Conservation (phyloP, 805 yeast genomes). For the Myxozyma monticola region DNA sequence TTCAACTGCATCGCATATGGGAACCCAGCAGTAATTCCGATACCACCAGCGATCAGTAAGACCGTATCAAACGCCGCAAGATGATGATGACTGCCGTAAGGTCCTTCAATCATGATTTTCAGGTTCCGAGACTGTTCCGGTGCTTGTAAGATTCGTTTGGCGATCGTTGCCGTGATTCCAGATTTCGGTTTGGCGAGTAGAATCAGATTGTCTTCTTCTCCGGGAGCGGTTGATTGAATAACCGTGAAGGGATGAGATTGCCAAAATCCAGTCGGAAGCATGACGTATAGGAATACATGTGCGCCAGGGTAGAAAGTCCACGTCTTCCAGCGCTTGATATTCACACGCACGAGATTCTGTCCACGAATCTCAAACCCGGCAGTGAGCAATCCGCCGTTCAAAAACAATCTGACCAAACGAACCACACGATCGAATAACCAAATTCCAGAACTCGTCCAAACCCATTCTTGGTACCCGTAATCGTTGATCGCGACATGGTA, state of each 20-base stretch:
- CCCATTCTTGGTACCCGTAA: slow-evolving; percentile 43
- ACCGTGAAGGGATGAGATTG: slow-evolving; percentile 18
- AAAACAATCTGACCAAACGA: slow-evolving; percentile 48
- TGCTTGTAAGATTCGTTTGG: not conserved
- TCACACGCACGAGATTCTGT: not conserved
- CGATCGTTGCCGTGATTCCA: slow-evolving; percentile 2
- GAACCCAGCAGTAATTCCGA: slow-evolving; percentile 60
- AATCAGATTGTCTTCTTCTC: not conserved
- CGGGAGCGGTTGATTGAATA: not conserved
- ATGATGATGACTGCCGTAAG: slow-evolving; percentile 54
- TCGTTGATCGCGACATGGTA: slow-evolving; percentile 55
- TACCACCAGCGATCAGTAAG: slow-evolving; percentile 61
- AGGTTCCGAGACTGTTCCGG: slow-evolving; percentile 22
- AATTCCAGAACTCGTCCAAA: slow-evolving; percentile 54
- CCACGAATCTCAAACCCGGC: slow-evolving; percentile 48
- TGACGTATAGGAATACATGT: slow-evolving; percentile 17
- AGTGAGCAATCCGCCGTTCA: slow-evolving; percentile 59
- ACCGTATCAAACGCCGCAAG: slow-evolving; percentile 49
- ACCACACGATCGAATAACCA: slow-evolving; percentile 67
- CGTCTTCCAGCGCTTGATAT: not conserved
- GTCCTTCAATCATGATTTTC: slow-evolving; percentile 51
- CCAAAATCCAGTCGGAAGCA: slow-evolving; percentile 8
- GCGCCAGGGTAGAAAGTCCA: slow-evolving; percentile 15
- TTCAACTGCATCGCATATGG: slow-evolving; percentile 44
- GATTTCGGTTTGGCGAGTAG: not conserved